Conservation (phyloP, 208 protist species). For the Phytomonas serpens region DNA sequence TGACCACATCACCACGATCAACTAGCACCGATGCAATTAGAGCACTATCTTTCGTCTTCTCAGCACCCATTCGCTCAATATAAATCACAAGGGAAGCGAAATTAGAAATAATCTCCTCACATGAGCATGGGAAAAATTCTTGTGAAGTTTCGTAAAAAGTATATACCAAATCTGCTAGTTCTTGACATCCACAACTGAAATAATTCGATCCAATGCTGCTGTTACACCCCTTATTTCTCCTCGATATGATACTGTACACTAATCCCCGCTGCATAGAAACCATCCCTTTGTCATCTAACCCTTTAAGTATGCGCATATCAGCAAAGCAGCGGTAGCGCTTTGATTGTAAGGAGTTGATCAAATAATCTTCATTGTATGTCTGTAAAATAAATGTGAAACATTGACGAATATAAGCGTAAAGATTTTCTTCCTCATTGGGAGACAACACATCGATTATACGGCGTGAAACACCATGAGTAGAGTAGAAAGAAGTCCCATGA, state of each 20-base stretch:
- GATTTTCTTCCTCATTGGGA: slow-evolving; percentile 12
- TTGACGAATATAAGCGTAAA: neutral
- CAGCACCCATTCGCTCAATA: neutral
- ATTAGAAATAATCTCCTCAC: neutral
- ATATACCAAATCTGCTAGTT: neutral
- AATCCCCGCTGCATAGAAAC: neutral
- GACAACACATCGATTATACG: slow-evolving; percentile 11
- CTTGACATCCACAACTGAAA: neutral
- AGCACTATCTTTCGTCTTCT: neutral
- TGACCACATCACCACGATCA: slow-evolving; percentile 19
- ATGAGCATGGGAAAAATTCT: neutral
- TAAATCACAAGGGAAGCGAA: neutral
- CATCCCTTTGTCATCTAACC: neutral
- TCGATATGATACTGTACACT: neutral
- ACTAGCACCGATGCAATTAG: slow-evolving; percentile 15
- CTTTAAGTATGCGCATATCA: neutral
- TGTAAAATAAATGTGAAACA: slow-evolving; percentile 1
- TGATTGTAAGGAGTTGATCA: neutral
- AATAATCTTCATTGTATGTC: neutral
- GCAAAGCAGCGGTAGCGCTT: neutral
- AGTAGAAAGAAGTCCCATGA: slow-evolving; percentile 2
- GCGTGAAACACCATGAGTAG: neutral
- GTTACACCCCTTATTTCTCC: neutral
- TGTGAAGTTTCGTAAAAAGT: neutral
- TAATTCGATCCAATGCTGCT: neutral